Evolutionary conservation across 2,329 filamentous ascomycete genomes (phyloP).

Genomic region (Aspergillus fijiensis): DNA sequence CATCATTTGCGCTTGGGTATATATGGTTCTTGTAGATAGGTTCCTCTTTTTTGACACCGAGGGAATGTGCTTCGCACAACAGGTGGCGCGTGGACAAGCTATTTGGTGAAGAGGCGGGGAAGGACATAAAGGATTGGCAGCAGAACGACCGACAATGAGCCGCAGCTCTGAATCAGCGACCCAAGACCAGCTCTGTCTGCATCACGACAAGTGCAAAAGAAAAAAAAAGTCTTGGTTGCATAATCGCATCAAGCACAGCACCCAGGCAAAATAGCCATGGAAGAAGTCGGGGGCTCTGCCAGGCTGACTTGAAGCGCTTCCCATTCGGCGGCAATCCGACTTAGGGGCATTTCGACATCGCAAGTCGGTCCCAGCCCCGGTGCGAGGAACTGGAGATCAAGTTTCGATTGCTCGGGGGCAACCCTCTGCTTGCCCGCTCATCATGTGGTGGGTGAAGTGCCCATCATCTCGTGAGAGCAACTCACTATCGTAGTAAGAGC

Average conservation of each 20-base stretch:
- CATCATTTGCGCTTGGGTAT: conserved; percentile 6
- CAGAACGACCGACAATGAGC: neutral
- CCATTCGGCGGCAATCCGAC: neutral
- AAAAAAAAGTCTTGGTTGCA: neutral
- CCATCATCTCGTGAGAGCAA: neutral
- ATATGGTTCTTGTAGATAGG: conserved; percentile 38
- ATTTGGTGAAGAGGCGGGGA: neutral
- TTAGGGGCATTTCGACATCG: neutral
- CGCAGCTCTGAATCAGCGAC: neutral
- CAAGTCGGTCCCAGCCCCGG: neutral
- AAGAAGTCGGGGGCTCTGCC: neutral
- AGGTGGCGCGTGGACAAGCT: conserved; percentile 2
- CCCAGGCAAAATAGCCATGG: conserved; percentile 1
- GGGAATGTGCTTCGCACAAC: conserved; percentile 7
- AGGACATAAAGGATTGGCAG: neutral
- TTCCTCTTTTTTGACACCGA: conserved; percentile 21
- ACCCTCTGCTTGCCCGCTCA: neutral
- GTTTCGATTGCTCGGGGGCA: neutral
- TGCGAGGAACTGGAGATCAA: conserved; percentile 2
- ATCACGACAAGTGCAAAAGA: neutral
- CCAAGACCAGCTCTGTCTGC: neutral
- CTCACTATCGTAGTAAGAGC: conserved; percentile 18
- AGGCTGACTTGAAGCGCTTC: neutral
- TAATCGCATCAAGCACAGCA: neutral
- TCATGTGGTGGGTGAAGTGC: conserved; percentile 1